Percentiles rank a stretch among this genome's conserved stretches.
phyloP scores from a whole-genome alignment of 2,329 filamentous ascomycete genomes.

The Graphium sp. region DNA sequence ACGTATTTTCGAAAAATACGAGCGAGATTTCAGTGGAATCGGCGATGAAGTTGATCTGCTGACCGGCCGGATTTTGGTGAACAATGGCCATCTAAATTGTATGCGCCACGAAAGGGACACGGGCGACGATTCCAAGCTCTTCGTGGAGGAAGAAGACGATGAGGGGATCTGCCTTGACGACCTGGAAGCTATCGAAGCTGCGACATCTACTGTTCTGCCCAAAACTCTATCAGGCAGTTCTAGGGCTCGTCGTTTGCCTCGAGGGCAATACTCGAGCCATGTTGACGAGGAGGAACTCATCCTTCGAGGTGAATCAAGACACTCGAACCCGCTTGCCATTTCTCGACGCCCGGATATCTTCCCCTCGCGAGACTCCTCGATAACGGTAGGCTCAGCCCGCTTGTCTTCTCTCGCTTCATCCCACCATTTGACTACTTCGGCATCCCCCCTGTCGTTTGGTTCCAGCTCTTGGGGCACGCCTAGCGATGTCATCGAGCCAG shows the following conservation, averaged over 20 bases:
- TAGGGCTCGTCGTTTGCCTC: too few relatives aligned
- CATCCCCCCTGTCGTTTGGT: too few relatives aligned
- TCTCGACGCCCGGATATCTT: background rate
- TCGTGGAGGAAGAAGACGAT: slow-evolving; percentile 16
- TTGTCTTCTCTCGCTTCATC: too few relatives aligned
- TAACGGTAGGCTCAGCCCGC: background rate
- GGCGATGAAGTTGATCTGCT: slow-evolving; percentile 80
- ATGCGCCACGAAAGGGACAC: slow-evolving; percentile 39
- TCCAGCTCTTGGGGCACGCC: slow-evolving; percentile 1
- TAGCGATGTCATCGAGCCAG: slow-evolving; percentile 4
- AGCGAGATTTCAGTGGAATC: slow-evolving; percentile 62
- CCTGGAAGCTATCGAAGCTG: slow-evolving; percentile 1
- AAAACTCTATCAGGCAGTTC: too few relatives aligned
- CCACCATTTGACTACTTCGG: too few relatives aligned
- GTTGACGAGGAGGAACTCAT: background rate
- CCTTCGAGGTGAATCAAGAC: background rate
- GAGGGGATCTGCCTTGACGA: slow-evolving; percentile 17
- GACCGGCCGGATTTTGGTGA: slow-evolving; percentile 68
- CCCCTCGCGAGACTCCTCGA: background rate
- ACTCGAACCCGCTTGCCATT: background rate
- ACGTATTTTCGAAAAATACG: slow-evolving; percentile 78
- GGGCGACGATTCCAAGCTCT: slow-evolving; percentile 14
- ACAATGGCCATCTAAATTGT: slow-evolving; percentile 67
- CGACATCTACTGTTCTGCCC: too few relatives aligned
- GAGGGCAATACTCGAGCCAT: background rate